A percentile compares a stretch with the other conserved stretches of the same genome.
Conservation (phyloP, 2,329 filamentous ascomycete genomes). For the Coniochaeta prunicola region DNA sequence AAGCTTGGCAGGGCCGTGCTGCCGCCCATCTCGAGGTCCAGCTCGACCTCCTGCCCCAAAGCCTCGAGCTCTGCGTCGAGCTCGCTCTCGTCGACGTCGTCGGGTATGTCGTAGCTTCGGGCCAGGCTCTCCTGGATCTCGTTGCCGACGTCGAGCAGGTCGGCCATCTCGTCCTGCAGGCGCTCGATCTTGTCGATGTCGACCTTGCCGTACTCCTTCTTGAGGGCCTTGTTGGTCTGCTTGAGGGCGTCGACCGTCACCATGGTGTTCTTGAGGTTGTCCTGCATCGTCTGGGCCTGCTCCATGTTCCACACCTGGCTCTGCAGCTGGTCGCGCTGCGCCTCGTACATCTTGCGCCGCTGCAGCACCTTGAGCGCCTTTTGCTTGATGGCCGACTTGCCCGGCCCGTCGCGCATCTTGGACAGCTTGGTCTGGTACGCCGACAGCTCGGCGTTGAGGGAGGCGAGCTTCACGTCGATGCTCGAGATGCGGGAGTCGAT, state of each 20-base stretch:
- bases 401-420: constrained; percentile 93
- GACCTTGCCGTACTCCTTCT: constrained; percentile 93
- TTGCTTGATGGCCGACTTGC: constrained; percentile 85
- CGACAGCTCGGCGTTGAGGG: constrained; percentile 82
- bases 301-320: constrained; percentile 99
- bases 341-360: constrained; percentile 89
- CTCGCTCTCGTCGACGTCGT: constrained; percentile 95
- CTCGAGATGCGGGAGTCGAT: constrained; percentile 77
- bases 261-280: constrained; percentile 98
- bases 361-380: constrained; percentile 93
- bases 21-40: constrained; percentile 60
- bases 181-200: constrained; percentile 96
- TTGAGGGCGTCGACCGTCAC: constrained; percentile 97
- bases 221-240: constrained; percentile 87
- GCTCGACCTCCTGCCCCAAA: constrained; percentile 85
- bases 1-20: constrained; percentile 68
- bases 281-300: constrained; percentile 95
- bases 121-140: constrained; percentile 95
- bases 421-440: constrained; percentile 81
- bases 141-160: constrained; percentile 94
- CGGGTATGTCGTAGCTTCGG: constrained; percentile 86
- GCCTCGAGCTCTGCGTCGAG: constrained; percentile 95
- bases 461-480: constrained; percentile 90
- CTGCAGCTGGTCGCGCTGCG: constrained; percentile 87
- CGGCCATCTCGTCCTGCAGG: constrained; percentile 98